Percentiles rank a stretch among this genome's conserved stretches.
These are phyloP conservation scores for Tetrahymena malaccensis DNA, from an alignment of 73 alveolate species.

Conservation along the genomic window DNA sequence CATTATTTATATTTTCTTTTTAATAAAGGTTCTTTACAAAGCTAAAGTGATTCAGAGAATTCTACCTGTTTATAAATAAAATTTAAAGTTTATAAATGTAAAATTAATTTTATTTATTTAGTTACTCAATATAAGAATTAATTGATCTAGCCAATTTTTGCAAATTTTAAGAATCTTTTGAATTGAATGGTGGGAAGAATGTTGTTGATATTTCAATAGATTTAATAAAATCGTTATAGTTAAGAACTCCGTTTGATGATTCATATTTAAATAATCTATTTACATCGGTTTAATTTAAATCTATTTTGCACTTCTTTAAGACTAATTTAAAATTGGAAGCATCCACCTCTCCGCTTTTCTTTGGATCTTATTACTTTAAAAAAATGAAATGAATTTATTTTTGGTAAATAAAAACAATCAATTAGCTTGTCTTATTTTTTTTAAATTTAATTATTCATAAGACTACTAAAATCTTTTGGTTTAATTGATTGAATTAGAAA, in stretches of 20 bases:
- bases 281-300: not conserved
- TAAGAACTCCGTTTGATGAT: not conserved
- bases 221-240: not conserved
- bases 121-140: not conserved
- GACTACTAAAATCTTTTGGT: not conserved
- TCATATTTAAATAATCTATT: not conserved
- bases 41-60: not conserved
- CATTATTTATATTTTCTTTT: not conserved
- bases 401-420: no score
- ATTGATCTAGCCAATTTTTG: not conserved
- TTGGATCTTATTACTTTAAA: not conserved
- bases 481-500: not conserved
- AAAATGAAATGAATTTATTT: not conserved
- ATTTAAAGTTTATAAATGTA: not conserved
- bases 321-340: not conserved
- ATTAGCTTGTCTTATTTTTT: no score
- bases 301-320: not conserved
- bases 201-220: not conserved
- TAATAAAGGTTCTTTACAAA: not conserved
- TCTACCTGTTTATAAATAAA: not conserved
- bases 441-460: no score
- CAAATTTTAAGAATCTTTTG: not conserved
- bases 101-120: not conserved
- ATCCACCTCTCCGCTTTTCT: not conserved
- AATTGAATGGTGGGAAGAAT: not conserved